Percentiles rank a stretch among this genome's conserved stretches.
These are phyloP conservation scores for Clathrus columnatus DNA, from an alignment of 768 basidiomycete genomes.

Conservation along the genomic window DNA sequence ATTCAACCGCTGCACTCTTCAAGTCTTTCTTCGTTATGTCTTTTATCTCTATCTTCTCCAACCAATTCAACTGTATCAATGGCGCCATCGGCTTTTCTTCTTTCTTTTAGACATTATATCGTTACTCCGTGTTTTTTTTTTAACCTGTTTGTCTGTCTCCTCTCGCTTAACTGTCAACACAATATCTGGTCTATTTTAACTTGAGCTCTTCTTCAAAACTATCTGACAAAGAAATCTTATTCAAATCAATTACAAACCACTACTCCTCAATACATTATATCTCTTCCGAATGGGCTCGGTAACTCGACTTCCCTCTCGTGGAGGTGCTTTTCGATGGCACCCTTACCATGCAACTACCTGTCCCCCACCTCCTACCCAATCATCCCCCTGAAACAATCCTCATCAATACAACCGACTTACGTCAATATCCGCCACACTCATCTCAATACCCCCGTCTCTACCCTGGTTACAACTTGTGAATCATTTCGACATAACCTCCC, in stretches of 20 bases:
- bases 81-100: conserved; percentile 6
- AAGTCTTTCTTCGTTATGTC: neutral
- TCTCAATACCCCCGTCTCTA: conserved; percentile 52
- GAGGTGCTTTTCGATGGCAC: conserved; percentile 68
- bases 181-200: neutral
- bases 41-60: neutral
- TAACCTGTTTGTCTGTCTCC: neutral
- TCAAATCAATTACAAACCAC: neutral
- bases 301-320: conserved; percentile 1
- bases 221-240: neutral
- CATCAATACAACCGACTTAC: conserved; percentile 28
- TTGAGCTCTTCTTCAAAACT: neutral
- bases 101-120: conserved; percentile 9
- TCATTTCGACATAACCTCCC: conserved; percentile 24
- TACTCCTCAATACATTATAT: neutral
- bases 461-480: conserved; percentile 34
- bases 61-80: conserved; percentile 11
- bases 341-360: conserved; percentile 48
- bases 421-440: conserved; percentile 27
- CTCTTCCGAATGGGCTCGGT: conserved; percentile 1
- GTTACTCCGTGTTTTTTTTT: neutral
- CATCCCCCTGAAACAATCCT: conserved; percentile 22
- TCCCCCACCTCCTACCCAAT: conserved; percentile 13
- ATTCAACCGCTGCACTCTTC: neutral
- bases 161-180: neutral